phyloP scores from a whole-genome alignment of 768 basidiomycete genomes.

The Naganishia onofrii region DNA sequence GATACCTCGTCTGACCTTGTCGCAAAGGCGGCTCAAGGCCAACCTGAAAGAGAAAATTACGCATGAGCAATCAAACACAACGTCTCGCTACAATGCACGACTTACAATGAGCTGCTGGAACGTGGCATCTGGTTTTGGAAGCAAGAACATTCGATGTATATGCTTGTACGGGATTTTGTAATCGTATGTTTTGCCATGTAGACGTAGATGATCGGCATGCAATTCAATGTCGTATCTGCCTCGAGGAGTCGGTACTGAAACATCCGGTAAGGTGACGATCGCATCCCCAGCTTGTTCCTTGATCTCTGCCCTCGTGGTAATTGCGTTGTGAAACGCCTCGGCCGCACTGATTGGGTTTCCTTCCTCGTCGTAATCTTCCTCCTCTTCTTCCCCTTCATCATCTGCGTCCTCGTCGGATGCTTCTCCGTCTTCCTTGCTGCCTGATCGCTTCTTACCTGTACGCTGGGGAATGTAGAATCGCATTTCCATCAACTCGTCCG shows the following conservation, averaged over 20 bases:
- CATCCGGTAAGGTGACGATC: slow-evolving; percentile 90
- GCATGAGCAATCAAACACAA: not conserved
- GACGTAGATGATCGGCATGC: slow-evolving; percentile 87
- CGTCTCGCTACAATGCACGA: slow-evolving; percentile 24
- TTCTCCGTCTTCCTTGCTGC: slow-evolving; percentile 39
- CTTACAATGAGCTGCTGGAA: slow-evolving; percentile 91
- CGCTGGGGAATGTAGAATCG: slow-evolving; percentile 91
- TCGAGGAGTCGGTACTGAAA: slow-evolving; percentile 89
- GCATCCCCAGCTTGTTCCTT: slow-evolving; percentile 86
- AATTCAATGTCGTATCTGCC: slow-evolving; percentile 97
- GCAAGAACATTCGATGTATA: slow-evolving; percentile 81
- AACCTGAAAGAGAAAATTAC: slow-evolving; percentile 58
- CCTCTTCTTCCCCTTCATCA: slow-evolving; percentile 66
- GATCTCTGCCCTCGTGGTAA: slow-evolving; percentile 95
- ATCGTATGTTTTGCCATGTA: slow-evolving; percentile 98
- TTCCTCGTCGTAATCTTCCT: slow-evolving; percentile 47
- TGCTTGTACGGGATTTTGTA: slow-evolving; percentile 92
- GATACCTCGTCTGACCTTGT: slow-evolving; percentile 96
- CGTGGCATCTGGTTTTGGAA: slow-evolving; percentile 88
- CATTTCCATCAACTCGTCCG: slow-evolving; percentile 91
- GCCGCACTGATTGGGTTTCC: slow-evolving; percentile 69
- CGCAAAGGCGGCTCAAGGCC: slow-evolving; percentile 89
- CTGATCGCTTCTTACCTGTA: slow-evolving; percentile 49
- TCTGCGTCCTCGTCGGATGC: slow-evolving; percentile 44
- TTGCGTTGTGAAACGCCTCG: slow-evolving; percentile 90